Percentiles rank a stretch among this genome's conserved stretches.
phyloP scores from a whole-genome alignment of 2,329 filamentous ascomycete genomes.

The Rutstroemia sp. region DNA sequence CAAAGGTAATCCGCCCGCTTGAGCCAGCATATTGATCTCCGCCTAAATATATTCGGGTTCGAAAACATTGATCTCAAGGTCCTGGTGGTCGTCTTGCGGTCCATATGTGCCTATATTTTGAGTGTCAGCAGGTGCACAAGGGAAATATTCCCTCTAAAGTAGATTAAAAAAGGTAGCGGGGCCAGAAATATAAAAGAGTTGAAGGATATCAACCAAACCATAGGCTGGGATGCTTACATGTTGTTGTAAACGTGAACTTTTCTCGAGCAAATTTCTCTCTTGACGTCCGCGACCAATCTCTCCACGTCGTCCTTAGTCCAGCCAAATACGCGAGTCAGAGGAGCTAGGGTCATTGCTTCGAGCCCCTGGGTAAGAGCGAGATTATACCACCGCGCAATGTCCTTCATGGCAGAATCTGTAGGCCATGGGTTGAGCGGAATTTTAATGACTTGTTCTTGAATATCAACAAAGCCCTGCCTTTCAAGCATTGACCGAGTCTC shows the following conservation, averaged over 20 bases:
- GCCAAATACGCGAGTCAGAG: slow-evolving; percentile 58
- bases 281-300: slow-evolving; percentile 54
- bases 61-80: slow-evolving; percentile 5
- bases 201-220: neutral
- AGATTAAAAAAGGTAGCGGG: neutral
- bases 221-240: slow-evolving; percentile 50
- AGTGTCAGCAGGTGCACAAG: neutral
- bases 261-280: slow-evolving; percentile 60
- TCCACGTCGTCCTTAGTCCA: slow-evolving; percentile 58
- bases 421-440: slow-evolving; percentile 72
- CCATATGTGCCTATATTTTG: slow-evolving; percentile 25
- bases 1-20: neutral
- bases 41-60: neutral
- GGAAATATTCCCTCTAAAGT: neutral
- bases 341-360: slow-evolving; percentile 64
- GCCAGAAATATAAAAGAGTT: neutral
- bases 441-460: slow-evolving; percentile 61
- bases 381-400: slow-evolving; percentile 78
- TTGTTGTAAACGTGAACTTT: slow-evolving; percentile 67
- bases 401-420: slow-evolving; percentile 52
- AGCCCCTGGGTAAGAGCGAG: slow-evolving; percentile 67
- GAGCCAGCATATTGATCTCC: neutral
- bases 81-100: slow-evolving; percentile 22
- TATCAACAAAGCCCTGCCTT: slow-evolving; percentile 70
- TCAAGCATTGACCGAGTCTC: slow-evolving; percentile 54